These are phyloP conservation scores for Ustilaginoidea virens DNA, from an alignment of 2,329 filamentous ascomycete genomes.

Conservation along the genomic window DNA sequence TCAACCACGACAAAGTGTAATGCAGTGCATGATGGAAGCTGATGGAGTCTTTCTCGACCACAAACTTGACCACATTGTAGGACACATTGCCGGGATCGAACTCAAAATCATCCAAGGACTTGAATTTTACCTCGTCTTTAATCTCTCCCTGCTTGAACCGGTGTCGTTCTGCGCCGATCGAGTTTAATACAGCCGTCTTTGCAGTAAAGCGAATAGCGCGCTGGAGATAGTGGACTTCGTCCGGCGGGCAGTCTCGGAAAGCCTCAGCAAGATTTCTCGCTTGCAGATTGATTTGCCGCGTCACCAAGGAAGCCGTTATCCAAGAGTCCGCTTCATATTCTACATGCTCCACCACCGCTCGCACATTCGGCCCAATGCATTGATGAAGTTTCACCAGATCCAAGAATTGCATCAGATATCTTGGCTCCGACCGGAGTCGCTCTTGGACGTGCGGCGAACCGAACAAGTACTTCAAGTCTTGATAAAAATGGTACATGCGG, in stretches of 20 bases:
- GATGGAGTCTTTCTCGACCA: slow-evolving; percentile 77
- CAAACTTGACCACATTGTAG: slow-evolving; percentile 67
- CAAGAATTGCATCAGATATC: slow-evolving; percentile 86
- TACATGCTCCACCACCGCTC: slow-evolving; percentile 87
- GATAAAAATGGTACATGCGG: slow-evolving; percentile 94
- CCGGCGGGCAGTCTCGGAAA: slow-evolving; percentile 54
- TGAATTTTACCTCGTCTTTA: slow-evolving; percentile 74
- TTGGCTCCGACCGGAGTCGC: slow-evolving; percentile 63
- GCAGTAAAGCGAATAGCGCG: slow-evolving; percentile 60
- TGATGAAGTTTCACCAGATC: slow-evolving; percentile 94
- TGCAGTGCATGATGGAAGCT: slow-evolving; percentile 97
- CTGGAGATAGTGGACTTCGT: slow-evolving; percentile 50
- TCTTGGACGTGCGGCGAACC: slow-evolving; percentile 79
- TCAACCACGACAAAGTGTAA: slow-evolving; percentile 89
- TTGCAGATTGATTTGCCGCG: slow-evolving; percentile 84
- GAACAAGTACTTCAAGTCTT: slow-evolving; percentile 84
- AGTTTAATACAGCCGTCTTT: slow-evolving; percentile 76
- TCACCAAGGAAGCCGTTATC: slow-evolving; percentile 92
- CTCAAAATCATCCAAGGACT: slow-evolving; percentile 60
- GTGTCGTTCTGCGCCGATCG: slow-evolving; percentile 72
- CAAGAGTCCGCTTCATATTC: slow-evolving; percentile 97
- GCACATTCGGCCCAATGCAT: slow-evolving; percentile 84
- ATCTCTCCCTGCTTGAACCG: slow-evolving; percentile 80
- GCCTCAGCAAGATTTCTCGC: slow-evolving; percentile 80
- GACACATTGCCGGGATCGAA: slow-evolving; percentile 46